Base-by-base conservation (phyloP, 208 protist species). In the Phytomonas sp. region DNA sequence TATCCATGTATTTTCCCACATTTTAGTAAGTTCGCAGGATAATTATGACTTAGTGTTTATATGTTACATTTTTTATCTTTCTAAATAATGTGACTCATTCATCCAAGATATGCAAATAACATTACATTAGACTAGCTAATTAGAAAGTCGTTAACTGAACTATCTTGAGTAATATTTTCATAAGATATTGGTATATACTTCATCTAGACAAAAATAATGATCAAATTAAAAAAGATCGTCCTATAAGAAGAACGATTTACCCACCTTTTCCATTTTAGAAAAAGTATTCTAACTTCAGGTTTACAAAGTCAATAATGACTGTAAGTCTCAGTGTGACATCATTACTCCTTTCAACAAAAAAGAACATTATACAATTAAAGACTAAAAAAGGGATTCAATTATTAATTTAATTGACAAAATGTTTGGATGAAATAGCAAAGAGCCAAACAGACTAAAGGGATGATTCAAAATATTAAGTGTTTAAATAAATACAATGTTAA, bases 61-160 rank as follows among this genome's bases (percentile, higher is more conserved):
- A 56, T 56, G 45, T 56, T n/a, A 26, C 8, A 56, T 19, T 26
- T 56, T 56, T 26, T n/a, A n/a, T n/a, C n/a, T n/a, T 26, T 56
- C 45, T 26, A 56, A 26, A 26, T 26, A 26, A 56, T 26, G 45
- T 16, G 45, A 26, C 19, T 1, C 45, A 26, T 56, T 56, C 23
- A 26, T 26, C 52, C 42, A 64, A 33, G 32, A 65, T 40, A 14
- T 52, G 42, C 30, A 60, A 26, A 62, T 14, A 61, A 74, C 61
- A 59, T 19, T 29, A 37, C 62, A 45, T 64, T 29, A 45, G 37
- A 23, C 1, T 65, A n/a, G 61, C 61, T 23, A 29, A 60, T 67
- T 30, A 75, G 66, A 75, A 69, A n/a, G 61, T 23, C 37, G 45
- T 52, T 30, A n/a, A 66, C 0, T 49, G n/a, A 37, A 52, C 30